A percentile compares a stretch with the other conserved stretches of the same genome.
phyloP scores from a whole-genome alignment of 768 basidiomycete genomes.

The Suillus tomentosus region DNA sequence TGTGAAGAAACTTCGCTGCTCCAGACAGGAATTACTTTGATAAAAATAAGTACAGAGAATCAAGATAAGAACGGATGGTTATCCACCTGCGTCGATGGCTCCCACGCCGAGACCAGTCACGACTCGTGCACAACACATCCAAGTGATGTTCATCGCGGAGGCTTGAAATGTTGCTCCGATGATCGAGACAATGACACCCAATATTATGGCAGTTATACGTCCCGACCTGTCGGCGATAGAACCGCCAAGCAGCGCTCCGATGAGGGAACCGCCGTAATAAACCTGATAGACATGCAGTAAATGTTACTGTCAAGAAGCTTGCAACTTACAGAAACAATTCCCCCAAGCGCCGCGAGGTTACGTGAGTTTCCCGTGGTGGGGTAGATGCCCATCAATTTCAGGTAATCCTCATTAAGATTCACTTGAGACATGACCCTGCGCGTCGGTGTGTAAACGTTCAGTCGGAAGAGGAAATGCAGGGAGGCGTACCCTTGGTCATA shows the following conservation, averaged over 20 bases:
- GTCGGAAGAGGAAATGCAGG: background rate
- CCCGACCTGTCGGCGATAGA: constrained; percentile 11
- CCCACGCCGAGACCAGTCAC: constrained; percentile 13
- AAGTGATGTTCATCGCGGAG: constrained; percentile 15
- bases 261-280: constrained; percentile 6
- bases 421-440: constrained; percentile 14
- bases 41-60: background rate
- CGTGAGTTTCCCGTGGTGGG: constrained; percentile 12
- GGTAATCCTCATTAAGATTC: constrained; percentile 12
- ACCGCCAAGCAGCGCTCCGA: constrained; percentile 10
- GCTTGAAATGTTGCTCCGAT: constrained; percentile 11
- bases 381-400: constrained; percentile 12
- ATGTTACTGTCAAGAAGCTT: background rate
- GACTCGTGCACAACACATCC: constrained; percentile 14
- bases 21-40: constrained; percentile 12
- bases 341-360: constrained; percentile 14
- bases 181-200: constrained; percentile 11
- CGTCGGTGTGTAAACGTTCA: background rate
- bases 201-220: constrained; percentile 12
- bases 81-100: constrained; percentile 12
- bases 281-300: background rate
- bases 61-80: background rate
- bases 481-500: constrained; percentile 11
- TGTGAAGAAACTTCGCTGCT: constrained; percentile 13
- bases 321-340: constrained; percentile 14